Evolutionary conservation across 257 asterid species (phyloP).

Genomic region (Solanum piurae): DNA sequence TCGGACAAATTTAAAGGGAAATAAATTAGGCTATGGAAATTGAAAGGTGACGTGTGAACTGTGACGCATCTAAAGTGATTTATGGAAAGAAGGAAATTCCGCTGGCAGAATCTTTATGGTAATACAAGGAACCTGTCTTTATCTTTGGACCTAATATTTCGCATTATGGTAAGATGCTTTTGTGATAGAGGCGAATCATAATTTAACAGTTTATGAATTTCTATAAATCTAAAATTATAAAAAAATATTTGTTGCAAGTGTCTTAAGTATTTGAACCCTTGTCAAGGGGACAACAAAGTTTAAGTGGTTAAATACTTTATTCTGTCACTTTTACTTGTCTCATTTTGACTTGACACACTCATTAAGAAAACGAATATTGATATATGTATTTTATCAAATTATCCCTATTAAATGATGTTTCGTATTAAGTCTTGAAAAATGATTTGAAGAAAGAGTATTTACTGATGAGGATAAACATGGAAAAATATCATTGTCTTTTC

Average conservation of each 20-base stretch:
- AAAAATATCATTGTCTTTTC: too few relatives aligned
- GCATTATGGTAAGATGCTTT: not conserved
- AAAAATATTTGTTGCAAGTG: not conserved
- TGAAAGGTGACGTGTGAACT: not conserved
- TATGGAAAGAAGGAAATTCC: not conserved
- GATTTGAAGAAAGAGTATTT: too few relatives aligned
- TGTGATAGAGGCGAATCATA: not conserved
- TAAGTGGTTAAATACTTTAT: not conserved
- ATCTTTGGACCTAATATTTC: not conserved
- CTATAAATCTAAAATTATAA: not conserved
- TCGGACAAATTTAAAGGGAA: not conserved
- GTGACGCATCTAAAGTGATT: not conserved
- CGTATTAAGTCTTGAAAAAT: too few relatives aligned
- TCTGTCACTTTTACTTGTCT: not conserved
- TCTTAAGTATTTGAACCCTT: not conserved
- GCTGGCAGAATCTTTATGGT: not conserved
- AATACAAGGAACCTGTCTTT: not conserved
- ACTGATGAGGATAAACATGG: not conserved
- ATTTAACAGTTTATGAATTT: not conserved
- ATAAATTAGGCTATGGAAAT: not conserved
- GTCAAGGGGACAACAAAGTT: not conserved
- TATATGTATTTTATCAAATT: too few relatives aligned
- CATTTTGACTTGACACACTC: not conserved
- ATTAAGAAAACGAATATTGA: too few relatives aligned
- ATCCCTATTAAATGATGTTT: too few relatives aligned